Evolutionary conservation across 345 rosid species (phyloP).

Genomic region (Eucalyptus urophylla): DNA sequence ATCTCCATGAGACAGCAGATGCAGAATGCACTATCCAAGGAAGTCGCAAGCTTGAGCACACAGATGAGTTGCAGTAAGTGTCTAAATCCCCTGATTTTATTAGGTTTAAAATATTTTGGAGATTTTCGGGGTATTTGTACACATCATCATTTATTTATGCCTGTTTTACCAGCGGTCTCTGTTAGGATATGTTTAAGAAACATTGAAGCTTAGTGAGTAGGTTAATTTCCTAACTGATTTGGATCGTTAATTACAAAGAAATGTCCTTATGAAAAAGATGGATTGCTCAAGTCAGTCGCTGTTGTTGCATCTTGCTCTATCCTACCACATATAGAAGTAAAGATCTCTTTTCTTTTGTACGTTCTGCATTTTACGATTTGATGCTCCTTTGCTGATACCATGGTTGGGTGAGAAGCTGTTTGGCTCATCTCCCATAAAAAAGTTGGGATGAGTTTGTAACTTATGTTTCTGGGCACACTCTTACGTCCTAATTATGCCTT

Average conservation of each 20-base stretch:
- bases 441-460: neutral
- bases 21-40: slow-evolving; percentile 60
- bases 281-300: neutral
- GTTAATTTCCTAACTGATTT: neutral
- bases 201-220: neutral
- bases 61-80: slow-evolving; percentile 53
- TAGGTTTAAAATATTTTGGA: neutral
- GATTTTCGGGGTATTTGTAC: neutral
- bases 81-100: neutral
- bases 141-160: neutral
- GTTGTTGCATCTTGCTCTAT: neutral
- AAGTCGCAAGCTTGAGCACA: slow-evolving; percentile 74
- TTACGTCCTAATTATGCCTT: neutral
- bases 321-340: neutral
- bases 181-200: neutral
- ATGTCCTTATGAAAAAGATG: neutral
- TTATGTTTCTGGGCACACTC: neutral
- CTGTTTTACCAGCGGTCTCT: neutral
- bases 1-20: slow-evolving; percentile 61
- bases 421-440: neutral
- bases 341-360: neutral
- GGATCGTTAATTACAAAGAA: neutral
- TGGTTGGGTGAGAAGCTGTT: neutral
- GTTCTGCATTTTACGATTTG: neutral
- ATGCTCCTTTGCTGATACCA: neutral